Conservation (phyloP, 352 stramenopile genomes). For the Elongisporangium prolatum region DNA sequence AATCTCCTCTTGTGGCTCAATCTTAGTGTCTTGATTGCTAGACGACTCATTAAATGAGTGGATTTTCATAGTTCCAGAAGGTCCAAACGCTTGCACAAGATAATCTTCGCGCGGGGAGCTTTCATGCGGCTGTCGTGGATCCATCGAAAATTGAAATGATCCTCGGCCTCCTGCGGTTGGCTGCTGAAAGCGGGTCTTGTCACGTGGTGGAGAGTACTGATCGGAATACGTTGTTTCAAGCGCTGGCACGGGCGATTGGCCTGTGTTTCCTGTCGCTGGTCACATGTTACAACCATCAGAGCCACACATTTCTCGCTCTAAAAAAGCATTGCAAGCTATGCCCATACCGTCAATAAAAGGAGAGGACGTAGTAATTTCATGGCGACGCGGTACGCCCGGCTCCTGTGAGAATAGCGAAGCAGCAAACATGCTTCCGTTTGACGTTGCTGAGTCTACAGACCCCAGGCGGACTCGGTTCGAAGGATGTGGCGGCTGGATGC, state of each 20-base stretch:
- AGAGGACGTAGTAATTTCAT: conserved; percentile 10
- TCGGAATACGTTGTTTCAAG: conserved; percentile 4
- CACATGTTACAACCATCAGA: too few species aligned
- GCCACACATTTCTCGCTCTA: neutral
- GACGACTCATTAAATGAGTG: conserved; percentile 6
- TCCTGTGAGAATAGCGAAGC: conserved; percentile 1
- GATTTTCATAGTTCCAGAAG: conserved; percentile 45
- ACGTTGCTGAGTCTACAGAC: neutral
- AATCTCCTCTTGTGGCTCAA: neutral
- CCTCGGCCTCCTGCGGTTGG: neutral
- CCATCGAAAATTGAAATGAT: neutral
- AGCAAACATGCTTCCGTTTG: neutral
- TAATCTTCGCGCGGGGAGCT: conserved; percentile 64
- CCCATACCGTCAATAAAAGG: conserved; percentile 23
- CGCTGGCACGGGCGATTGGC: neutral
- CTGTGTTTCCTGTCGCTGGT: neutral
- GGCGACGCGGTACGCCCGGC: conserved; percentile 13
- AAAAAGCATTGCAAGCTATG: conserved; percentile 5
- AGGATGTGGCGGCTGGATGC: conserved; percentile 6
- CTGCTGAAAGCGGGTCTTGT: neutral
- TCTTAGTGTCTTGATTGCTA: neutral
- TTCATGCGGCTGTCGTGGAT: conserved; percentile 25
- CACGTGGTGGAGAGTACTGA: conserved; percentile 2
- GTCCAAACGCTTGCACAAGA: conserved; percentile 63
- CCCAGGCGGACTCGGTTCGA: neutral